phyloP scores from a whole-genome alignment of 768 basidiomycete species.

The Cystofilobasidium capitatum region DNA sequence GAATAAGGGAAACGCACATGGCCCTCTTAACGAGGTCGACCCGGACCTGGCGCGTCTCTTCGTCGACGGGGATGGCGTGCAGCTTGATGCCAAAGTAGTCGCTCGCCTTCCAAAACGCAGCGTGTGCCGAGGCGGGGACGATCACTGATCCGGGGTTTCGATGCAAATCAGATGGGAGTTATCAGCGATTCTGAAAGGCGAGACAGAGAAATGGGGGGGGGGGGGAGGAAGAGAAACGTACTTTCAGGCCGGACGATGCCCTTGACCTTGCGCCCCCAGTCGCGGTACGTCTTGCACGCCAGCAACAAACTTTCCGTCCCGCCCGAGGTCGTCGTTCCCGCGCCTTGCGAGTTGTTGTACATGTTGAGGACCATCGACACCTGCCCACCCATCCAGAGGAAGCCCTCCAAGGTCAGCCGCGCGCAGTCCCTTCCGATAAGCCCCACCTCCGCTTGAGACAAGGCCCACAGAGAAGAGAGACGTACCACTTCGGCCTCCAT shows the following conservation, averaged over 20 bases:
- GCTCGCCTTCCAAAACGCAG: slow-evolving; percentile 73
- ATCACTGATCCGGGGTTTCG: no score
- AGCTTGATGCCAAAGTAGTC: slow-evolving; percentile 83
- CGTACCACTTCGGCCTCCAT: slow-evolving; percentile 95
- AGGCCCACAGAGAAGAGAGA: slow-evolving; percentile 32
- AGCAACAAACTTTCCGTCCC: slow-evolving; percentile 91
- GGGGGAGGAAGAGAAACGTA: slow-evolving; percentile 40
- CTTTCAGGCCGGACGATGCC: slow-evolving; percentile 89
- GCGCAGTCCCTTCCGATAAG: slow-evolving; percentile 50
- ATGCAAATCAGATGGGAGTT: neutral
- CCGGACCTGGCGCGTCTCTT: slow-evolving; percentile 64
- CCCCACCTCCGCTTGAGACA: neutral
- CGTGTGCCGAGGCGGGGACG: slow-evolving; percentile 74
- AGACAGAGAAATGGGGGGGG: no score
- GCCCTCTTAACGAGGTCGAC: slow-evolving; percentile 68
- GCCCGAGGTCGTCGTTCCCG: slow-evolving; percentile 86
- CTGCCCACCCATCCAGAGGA: slow-evolving; percentile 1
- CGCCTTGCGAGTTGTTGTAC: slow-evolving; percentile 70
- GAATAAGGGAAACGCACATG: slow-evolving; percentile 1
- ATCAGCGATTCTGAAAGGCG: slow-evolving; percentile 2
- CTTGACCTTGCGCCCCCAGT: slow-evolving; percentile 48
- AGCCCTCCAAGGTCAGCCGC: neutral
- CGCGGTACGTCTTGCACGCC: slow-evolving; percentile 73
- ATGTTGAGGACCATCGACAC: slow-evolving; percentile 36
- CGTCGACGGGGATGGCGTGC: slow-evolving; percentile 73